Conservation (phyloP, 331 rosid species). For the Quercus lobata region DNA sequence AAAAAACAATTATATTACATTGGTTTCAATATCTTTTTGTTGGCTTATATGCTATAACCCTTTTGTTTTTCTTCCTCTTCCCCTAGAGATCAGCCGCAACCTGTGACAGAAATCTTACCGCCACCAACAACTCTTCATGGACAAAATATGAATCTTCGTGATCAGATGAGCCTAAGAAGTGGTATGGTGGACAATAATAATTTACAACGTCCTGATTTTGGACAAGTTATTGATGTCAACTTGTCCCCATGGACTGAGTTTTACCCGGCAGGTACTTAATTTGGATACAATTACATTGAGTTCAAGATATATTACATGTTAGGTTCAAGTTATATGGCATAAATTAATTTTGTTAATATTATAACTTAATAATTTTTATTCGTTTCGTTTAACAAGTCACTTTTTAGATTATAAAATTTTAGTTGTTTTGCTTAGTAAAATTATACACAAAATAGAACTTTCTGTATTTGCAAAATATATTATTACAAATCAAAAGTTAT, state of each 20-base stretch:
- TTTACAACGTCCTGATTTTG: slow-evolving; percentile 22
- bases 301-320: no score
- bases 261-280: slow-evolving; percentile 23
- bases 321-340: no score
- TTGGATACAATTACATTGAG: neutral
- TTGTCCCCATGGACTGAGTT: slow-evolving; percentile 34
- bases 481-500: no score
- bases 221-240: slow-evolving; percentile 22
- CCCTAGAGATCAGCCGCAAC: slow-evolving; percentile 32
- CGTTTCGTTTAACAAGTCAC: no score
- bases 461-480: no score
- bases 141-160: slow-evolving; percentile 16
- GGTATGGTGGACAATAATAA: slow-evolving; percentile 8
- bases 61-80: neutral
- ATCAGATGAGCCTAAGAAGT: slow-evolving; percentile 13
- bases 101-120: slow-evolving; percentile 18
- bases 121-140: slow-evolving; percentile 19
- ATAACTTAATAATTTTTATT: no score
- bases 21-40: neutral
- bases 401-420: no score
- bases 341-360: no score
- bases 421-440: no score
- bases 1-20: neutral
- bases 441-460: no score
- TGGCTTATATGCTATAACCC: neutral